Conservation (phyloP, 208 protist species). For the Phytomonas sp. region DNA sequence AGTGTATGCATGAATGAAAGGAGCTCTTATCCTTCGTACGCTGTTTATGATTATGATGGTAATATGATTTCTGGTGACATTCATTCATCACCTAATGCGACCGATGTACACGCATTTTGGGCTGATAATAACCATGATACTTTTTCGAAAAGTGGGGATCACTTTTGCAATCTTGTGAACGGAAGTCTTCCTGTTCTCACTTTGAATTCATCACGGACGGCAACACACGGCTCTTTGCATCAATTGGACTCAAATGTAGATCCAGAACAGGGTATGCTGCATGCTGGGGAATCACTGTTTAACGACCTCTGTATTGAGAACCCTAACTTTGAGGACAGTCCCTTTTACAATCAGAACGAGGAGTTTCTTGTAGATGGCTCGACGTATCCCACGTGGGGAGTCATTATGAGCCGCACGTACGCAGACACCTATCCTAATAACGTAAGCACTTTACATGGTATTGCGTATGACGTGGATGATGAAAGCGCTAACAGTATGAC, state of each 20-base stretch:
- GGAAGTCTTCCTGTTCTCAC: not conserved
- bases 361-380: not conserved
- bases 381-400: not conserved
- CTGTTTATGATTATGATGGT: not conserved
- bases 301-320: not conserved
- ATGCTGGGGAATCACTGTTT: not conserved
- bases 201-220: not conserved
- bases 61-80: not conserved
- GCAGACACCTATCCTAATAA: not conserved
- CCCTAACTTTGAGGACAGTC: not conserved
- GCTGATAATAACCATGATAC: not conserved
- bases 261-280: not conserved
- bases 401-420: not conserved
- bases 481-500: not conserved
- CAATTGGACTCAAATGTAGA: not conserved
- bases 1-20: not conserved
- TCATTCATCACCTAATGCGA: not conserved
- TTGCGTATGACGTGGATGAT: not conserved
- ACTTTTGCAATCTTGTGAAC: not conserved
- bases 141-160: not conserved
- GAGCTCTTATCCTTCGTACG: not conserved
- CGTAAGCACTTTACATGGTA: not conserved
- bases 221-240: not conserved
- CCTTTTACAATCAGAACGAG: not conserved
- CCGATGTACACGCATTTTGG: not conserved